Percentiles rank a stretch among this genome's conserved stretches.
phyloP scores from a whole-genome alignment of 169 alveolate genomes.

The Plasmodium knowlesi region DNA sequence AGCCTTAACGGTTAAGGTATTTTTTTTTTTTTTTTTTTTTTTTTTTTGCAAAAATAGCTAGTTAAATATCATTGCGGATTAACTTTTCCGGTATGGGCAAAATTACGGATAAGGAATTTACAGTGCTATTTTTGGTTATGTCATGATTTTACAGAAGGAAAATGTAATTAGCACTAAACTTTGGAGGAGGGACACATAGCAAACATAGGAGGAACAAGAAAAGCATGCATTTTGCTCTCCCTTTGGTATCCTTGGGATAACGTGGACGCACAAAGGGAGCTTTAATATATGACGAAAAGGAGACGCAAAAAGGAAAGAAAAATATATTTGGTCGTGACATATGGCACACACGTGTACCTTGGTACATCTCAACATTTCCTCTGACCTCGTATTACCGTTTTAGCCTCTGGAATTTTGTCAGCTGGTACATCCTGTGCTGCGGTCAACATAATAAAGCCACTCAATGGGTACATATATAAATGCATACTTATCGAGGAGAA shows the following conservation, averaged over 20 bases:
- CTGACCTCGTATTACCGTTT: background rate
- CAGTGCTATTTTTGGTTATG: background rate
- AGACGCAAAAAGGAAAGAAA: background rate
- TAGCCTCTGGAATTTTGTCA: background rate
- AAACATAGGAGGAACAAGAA: background rate
- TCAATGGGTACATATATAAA: background rate
- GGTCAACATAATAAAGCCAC: background rate
- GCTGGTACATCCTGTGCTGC: background rate
- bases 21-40: background rate
- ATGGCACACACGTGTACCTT: background rate
- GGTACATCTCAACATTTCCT: background rate
- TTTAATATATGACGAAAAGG: background rate
- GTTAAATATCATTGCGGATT: background rate
- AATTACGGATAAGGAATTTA: background rate
- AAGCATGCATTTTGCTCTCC: background rate
- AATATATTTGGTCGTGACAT: background rate
- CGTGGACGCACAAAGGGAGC: background rate
- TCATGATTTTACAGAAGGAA: background rate
- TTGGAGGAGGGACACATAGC: background rate
- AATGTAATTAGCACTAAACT: background rate
- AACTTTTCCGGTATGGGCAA: background rate
- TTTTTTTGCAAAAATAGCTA: background rate
- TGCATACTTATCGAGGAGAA: background rate
- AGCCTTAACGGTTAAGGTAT: background rate
- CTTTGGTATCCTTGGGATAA: background rate